Percentiles rank a stretch among this genome's conserved stretches.
phyloP scores from a whole-genome alignment of 2,329 filamentous ascomycete genomes.

The Cladosporium halotolerans region DNA sequence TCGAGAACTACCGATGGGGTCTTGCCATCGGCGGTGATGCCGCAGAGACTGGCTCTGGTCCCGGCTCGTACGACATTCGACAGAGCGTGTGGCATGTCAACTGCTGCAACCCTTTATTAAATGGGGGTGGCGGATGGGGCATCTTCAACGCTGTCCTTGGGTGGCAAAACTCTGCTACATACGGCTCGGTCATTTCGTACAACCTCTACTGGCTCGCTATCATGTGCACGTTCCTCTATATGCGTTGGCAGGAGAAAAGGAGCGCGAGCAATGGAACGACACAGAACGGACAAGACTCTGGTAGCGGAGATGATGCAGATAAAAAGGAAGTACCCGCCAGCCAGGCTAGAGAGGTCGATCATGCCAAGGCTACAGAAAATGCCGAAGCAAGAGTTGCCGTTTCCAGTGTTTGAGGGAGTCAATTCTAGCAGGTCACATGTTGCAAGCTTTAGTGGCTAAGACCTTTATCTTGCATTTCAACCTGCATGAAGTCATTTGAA shows the following conservation, averaged over 20 bases:
- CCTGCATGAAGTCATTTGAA: too few relatives aligned
- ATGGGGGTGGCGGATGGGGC: conserved; percentile 74
- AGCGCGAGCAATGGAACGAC: too few relatives aligned
- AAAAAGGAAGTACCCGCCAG: too few relatives aligned
- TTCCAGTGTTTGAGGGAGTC: too few relatives aligned
- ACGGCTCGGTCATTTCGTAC: conserved; percentile 80
- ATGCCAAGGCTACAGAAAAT: too few relatives aligned
- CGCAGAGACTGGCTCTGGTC: conserved; percentile 57
- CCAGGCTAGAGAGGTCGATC: too few relatives aligned
- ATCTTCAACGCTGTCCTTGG: conserved; percentile 81
- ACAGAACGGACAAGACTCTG: too few relatives aligned
- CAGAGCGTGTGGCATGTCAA: conserved; percentile 79
- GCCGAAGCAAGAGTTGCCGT: too few relatives aligned
- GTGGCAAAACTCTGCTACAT: conserved; percentile 84
- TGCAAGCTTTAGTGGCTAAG: too few relatives aligned
- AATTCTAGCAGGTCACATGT: too few relatives aligned
- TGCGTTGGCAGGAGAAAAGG: conserved; percentile 61
- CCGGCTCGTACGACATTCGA: conserved; percentile 73
- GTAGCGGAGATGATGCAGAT: too few relatives aligned
- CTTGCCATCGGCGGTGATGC: conserved; percentile 57
- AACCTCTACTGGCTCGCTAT: conserved; percentile 78
- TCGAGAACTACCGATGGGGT: conserved; percentile 65
- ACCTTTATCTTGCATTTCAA: too few relatives aligned
- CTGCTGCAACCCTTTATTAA: conserved; percentile 68
- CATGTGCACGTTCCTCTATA: conserved; percentile 56